Conservation (phyloP, 257 asterid species). For the Solanum tarijense region DNA sequence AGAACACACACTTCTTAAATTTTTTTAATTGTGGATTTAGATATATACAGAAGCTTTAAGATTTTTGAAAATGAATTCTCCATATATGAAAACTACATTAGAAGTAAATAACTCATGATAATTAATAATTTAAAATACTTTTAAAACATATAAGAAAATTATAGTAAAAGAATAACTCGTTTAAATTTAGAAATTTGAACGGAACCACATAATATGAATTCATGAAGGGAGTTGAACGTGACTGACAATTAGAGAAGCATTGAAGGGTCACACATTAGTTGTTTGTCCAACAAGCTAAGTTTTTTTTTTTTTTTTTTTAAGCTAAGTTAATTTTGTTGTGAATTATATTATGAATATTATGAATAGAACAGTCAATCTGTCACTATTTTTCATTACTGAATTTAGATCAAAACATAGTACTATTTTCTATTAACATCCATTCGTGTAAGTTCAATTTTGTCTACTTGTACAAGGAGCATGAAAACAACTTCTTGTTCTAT, state of each 20-base stretch:
- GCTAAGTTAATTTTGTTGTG: neutral
- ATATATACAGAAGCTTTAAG: neutral
- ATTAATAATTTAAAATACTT: neutral
- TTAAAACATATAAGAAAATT: neutral
- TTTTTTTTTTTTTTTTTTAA: too few relatives aligned
- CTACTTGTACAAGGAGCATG: neutral
- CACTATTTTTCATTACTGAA: neutral
- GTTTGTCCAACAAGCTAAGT: neutral
- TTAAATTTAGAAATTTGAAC: neutral
- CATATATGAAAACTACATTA: neutral
- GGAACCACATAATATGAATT: neutral
- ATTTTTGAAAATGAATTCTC: too few relatives aligned
- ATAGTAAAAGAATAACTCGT: neutral
- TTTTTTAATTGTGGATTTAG: neutral
- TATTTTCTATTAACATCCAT: neutral
- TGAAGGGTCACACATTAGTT: neutral
- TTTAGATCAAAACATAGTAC: neutral
- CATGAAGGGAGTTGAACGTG: neutral
- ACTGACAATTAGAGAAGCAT: neutral
- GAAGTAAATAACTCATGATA: neutral
- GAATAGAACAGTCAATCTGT: neutral
- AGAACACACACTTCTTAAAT: neutral
- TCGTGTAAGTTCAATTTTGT: neutral
- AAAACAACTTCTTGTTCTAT: neutral
- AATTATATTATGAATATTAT: neutral